Conservation (phyloP, 169 alveolate species). For the Plasmodium adleri region DNA sequence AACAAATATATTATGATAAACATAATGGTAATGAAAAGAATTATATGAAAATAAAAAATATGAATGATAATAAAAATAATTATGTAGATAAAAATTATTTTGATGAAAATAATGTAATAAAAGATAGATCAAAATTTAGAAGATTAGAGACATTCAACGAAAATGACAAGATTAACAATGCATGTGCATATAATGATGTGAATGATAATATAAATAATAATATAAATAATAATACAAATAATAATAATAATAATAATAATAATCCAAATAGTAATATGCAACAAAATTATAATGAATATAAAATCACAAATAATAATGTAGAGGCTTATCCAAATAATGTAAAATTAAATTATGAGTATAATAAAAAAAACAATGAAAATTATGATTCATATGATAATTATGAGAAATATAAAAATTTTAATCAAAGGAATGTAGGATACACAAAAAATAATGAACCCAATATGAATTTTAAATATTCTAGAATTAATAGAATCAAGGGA, state of each 20-base stretch:
- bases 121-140: conserved; percentile 45
- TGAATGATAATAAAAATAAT: conserved; percentile 27
- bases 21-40: conserved; percentile 47
- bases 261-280: background rate
- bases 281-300: background rate
- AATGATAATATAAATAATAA: background rate
- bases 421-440: background rate
- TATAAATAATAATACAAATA: background rate
- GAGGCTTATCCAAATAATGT: conserved; percentile 10
- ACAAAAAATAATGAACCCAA: conserved; percentile 5
- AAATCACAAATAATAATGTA: background rate
- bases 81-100: conserved; percentile 25
- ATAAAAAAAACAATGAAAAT: conserved; percentile 17
- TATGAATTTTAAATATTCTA: conserved; percentile 30
- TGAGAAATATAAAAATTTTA: background rate
- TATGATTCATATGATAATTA: background rate
- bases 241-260: background rate
- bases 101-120: conserved; percentile 22
- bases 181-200: conserved; percentile 9
- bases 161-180: conserved; percentile 16
- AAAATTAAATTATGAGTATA: conserved; percentile 1
- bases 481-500: conserved; percentile 1
- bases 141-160: conserved; percentile 45
- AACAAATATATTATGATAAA: conserved; percentile 58
- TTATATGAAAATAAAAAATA: conserved; percentile 13